phyloP scores from a whole-genome alignment of 306 rosid species.

The Quercus berberidifolia region DNA sequence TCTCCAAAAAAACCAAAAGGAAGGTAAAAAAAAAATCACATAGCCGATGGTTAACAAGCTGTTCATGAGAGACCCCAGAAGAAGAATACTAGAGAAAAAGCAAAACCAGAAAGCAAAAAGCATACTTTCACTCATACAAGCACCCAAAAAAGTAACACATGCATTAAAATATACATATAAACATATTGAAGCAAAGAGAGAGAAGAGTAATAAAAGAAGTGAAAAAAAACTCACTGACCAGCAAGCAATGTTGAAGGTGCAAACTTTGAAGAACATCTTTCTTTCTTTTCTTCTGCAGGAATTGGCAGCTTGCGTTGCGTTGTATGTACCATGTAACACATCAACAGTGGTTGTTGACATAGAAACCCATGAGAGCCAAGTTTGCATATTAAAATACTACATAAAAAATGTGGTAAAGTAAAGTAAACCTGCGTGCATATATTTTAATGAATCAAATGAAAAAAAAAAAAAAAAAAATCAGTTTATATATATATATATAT shows the following conservation, averaged over 20 bases:
- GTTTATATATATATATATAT: neutral
- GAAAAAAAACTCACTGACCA: slow-evolving; percentile 20
- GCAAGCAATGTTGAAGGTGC: neutral
- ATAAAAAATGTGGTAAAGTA: slow-evolving; percentile 11
- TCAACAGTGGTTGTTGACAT: slow-evolving; percentile 18
- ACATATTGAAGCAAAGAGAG: neutral
- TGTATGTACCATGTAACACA: slow-evolving; percentile 7
- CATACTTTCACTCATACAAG: neutral
- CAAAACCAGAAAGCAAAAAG: slow-evolving; percentile 12
- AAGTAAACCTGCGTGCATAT: neutral
- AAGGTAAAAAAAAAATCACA: slow-evolving; percentile 12
- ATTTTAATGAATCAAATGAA: neutral
- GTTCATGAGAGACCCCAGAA: slow-evolving; percentile 13
- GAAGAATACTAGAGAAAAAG: neutral
- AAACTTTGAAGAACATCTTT: neutral
- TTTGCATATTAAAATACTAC: neutral
- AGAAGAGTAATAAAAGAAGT: neutral
- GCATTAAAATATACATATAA: neutral
- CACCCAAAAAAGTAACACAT: neutral
- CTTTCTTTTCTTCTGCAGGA: slow-evolving; percentile 2
- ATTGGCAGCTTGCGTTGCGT: slow-evolving; percentile 23
- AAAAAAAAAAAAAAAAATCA: neutral
- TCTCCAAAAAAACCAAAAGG: neutral
- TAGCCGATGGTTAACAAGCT: slow-evolving; percentile 16
- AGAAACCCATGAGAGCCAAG: slow-evolving; percentile 23